phyloP scores from a whole-genome alignment of 768 basidiomycete species.

The Psilocybe tampanensis region DNA sequence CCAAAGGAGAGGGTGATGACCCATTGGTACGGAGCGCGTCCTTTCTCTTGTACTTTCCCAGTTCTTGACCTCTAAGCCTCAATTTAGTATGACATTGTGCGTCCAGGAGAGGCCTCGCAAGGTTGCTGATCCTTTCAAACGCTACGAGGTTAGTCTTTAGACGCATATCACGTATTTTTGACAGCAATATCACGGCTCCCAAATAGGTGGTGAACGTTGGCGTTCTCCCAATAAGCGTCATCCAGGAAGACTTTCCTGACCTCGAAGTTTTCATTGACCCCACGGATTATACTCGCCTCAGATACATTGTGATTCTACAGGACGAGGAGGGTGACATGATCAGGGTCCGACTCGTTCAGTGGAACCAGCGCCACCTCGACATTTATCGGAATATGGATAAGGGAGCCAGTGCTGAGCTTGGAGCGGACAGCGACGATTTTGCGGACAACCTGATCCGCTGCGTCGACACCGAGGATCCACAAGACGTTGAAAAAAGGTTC shows the following conservation, averaged over 20 bases:
- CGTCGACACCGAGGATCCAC: no score
- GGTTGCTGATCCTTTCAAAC: slow-evolving; percentile 1
- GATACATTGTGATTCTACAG: slow-evolving; percentile 1
- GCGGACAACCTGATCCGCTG: no score
- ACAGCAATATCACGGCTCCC: background rate
- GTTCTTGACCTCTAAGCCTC: background rate
- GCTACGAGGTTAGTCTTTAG: slow-evolving; percentile 2
- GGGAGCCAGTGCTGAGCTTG: background rate
- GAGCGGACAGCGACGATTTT: background rate
- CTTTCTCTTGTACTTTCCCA: background rate
- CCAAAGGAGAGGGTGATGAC: slow-evolving; percentile 8
- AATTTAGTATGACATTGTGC: background rate
- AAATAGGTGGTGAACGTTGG: background rate
- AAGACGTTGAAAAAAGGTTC: no score
- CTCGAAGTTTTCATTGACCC: slow-evolving; percentile 4
- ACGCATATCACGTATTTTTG: background rate
- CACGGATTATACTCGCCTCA: slow-evolving; percentile 6
- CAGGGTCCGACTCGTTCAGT: slow-evolving; percentile 9
- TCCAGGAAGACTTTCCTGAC: background rate
- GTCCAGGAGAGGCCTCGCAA: background rate
- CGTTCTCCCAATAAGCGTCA: background rate
- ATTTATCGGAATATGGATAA: background rate
- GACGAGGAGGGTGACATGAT: background rate
- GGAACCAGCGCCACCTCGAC: background rate
- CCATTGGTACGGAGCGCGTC: slow-evolving; percentile 1